Conservation (phyloP, 352 stramenopile genomes). For the Globisporangium takayamanum region DNA sequence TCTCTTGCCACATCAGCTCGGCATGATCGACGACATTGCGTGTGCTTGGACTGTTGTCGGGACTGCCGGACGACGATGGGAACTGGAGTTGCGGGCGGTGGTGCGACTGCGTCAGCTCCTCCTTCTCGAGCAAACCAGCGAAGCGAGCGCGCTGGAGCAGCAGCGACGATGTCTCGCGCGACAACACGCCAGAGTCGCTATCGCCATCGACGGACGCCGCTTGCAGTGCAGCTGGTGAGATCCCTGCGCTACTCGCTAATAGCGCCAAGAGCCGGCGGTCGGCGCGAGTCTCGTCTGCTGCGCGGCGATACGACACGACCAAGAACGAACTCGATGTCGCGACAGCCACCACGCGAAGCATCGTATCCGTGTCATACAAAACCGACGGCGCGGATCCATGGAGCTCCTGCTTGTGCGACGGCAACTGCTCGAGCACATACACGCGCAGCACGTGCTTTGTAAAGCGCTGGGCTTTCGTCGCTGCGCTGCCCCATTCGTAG, state of each 20-base stretch:
- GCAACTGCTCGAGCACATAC: constrained; percentile 38
- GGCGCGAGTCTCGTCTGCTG: constrained; percentile 30
- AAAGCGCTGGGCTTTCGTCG: constrained; percentile 55
- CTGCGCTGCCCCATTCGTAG: constrained; percentile 65
- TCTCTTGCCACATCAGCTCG: constrained; percentile 22
- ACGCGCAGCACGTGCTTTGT: constrained; percentile 52
- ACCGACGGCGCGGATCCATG: background rate
- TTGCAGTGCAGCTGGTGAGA: background rate
- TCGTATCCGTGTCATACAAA: background rate
- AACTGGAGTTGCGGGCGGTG: constrained; percentile 7
- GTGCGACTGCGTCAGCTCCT: constrained; percentile 7
- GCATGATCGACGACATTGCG: constrained; percentile 5
- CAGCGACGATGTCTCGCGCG: constrained; percentile 2
- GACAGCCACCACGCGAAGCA: constrained; percentile 36
- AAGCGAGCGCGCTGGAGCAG: constrained; percentile 4
- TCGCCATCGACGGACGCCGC: constrained; percentile 11
- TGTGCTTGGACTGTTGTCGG: constrained; percentile 3
- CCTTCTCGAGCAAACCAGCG: background rate
- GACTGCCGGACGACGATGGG: background rate
- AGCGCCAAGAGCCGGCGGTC: constrained; percentile 30
- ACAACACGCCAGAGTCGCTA: constrained; percentile 4
- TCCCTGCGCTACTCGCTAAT: constrained; percentile 14
- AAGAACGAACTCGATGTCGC: constrained; percentile 47
- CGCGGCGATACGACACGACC: constrained; percentile 60
- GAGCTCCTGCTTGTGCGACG: constrained; percentile 8